Evolutionary conservation across 257 asterid species (phyloP), one percentile per base, ranked within the genome.

Genomic region (Apocynum venetum): DNA sequence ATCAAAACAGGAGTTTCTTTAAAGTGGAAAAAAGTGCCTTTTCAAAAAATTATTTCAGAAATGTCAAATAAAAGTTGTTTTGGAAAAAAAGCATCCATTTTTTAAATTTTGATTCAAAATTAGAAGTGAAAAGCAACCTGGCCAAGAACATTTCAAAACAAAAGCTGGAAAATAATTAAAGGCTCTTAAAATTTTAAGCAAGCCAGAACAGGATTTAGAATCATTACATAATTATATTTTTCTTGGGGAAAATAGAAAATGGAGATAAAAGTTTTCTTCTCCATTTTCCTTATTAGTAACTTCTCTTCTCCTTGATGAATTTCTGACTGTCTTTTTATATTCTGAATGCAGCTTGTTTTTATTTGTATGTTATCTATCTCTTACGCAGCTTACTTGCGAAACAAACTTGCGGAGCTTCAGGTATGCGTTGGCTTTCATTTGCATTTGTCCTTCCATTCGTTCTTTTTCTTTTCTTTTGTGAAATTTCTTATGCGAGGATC

Each of bases 351-450:
- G 97, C 87, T 92, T 64, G 79, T 53, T 35, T 78, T 83, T 49
- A 74, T 88, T 67, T 89, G 92, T 84, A 76, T 85, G 73, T 36
- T 86, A 46, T 87, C 87, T 71, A 78, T 88, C 76, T 73, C 87
- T 53, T 91, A 85, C 68, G 82, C 88, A 36, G 75, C 86, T 77
- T 78, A 82, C 83, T 78, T 91, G 93, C 84, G 89, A 68, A 85
- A 71, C 73, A 88, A 86, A 87, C 88, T 92, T 72, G 51, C 84
- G 14, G 85, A 87, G 80, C 97, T 94, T 83, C 88, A 91, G 97
- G 98, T 94, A 89, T 73, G 88, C 72, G 17, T 15, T 20, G 40
- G 10, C 73, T 63, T 65, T 56, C 38, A 41, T 25, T 72, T 74
- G 20, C 13, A 60, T 35, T 74, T 60, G 12, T 56, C 14, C n/a